Evolutionary conservation across 306 rosid species (phyloP), one percentile per base, ranked within the genome.

Genomic region (Cyamopsis tetragonoloba): DNA sequence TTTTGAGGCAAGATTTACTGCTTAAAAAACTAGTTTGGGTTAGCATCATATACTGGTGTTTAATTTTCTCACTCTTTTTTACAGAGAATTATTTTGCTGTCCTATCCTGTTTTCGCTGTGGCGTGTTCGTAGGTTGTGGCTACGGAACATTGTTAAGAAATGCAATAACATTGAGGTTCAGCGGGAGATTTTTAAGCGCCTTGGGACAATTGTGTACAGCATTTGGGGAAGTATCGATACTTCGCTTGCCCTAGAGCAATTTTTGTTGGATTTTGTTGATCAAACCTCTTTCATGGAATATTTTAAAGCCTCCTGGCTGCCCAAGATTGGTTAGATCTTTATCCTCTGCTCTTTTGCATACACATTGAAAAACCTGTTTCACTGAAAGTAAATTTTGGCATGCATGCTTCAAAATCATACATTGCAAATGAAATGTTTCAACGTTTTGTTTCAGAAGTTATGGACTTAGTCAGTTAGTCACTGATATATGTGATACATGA

Each of bases 81-180:
- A 66, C 88, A 93, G 98, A 80, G 96, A 89, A 47, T 70, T 84
- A 74, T 89, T 93, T 74, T 28, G 82, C 62, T 93, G 96, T 58
- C 96, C 98, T 17, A 76, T 93, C 59, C 80, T 93, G 28, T 93
- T 93, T 77, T 86, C 96, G 13, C 86, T 88, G 7, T 93, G 98
- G 98, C 91, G 96, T 13, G 80, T 89, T 35, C 93, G 95, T 76
- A 83, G 98, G 79, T 82, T 96, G 7, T 93, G 98, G 98, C 86
- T 86, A 64, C 87, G 92, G 84, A 92, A 92, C 72, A 73, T 86
- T 60, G 86, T 93, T 19, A 86, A 78, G 87, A 87, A 80, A 84
- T 93, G 96, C 82, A 76, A 68, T 75, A 81, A 76, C 67, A 72
- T 76, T 72, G 93, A 86, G 82, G 89, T 89, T 79, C 96, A 86